These are phyloP conservation scores for Dunaliella primolecta DNA, from an alignment of 139 green algal species.

Conservation along the genomic window DNA sequence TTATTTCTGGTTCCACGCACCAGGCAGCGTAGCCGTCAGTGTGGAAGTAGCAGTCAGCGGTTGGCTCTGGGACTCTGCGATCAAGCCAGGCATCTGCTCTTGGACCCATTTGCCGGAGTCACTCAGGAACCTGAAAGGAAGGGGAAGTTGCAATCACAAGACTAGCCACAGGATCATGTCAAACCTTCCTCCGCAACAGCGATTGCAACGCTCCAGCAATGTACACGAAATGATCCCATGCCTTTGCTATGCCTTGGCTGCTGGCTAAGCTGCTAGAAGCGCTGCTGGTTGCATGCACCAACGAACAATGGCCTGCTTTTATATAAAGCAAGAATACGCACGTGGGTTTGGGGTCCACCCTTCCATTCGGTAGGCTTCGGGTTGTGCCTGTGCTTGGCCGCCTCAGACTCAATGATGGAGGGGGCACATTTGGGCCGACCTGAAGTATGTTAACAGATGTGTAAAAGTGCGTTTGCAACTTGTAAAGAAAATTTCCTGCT, in stretches of 20 bases:
- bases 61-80: conserved; percentile 28
- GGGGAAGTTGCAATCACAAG: too few species aligned
- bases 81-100: conserved; percentile 14
- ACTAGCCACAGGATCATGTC: neutral
- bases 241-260: too few species aligned
- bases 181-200: neutral
- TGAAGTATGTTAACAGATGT: too few species aligned
- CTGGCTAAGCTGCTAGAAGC: too few species aligned
- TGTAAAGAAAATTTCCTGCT: too few species aligned
- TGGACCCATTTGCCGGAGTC: conserved; percentile 26
- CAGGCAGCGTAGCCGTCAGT: conserved; percentile 10
- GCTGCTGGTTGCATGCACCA: too few species aligned
- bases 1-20: neutral
- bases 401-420: neutral
- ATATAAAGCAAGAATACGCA: too few species aligned
- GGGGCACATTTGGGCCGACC: conserved; percentile 12
- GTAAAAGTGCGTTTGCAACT: too few species aligned
- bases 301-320: too few species aligned
- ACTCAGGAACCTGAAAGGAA: conserved; percentile 22
- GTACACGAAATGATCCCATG: neutral
- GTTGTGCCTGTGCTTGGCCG: neutral
- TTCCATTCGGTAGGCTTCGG: conserved; percentile 6
- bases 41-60: conserved; percentile 18
- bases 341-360: conserved; percentile 4
- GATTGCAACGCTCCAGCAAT: neutral